phyloP scores from a whole-genome alignment of 495 filamentous ascomycete species.

The Delitschia confertaspora region DNA sequence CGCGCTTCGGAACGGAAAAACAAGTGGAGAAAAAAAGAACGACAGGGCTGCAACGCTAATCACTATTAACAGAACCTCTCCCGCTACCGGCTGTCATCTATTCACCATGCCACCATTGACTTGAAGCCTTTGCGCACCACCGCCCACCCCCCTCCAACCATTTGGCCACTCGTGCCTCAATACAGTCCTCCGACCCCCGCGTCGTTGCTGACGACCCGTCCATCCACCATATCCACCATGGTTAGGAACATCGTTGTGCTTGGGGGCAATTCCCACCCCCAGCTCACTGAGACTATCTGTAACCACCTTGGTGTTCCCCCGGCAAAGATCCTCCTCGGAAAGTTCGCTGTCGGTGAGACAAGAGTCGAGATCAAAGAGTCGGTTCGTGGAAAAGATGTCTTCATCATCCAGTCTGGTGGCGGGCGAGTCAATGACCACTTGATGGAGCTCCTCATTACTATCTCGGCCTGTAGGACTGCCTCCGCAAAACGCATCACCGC shows the following conservation, averaged over 20 bases:
- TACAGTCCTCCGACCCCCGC: background rate
- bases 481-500: constrained; percentile 85
- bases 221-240: constrained; percentile 48
- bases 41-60: no score
- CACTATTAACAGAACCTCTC: no score
- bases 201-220: background rate
- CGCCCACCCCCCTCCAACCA: no score
- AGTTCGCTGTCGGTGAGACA: constrained; percentile 91
- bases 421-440: constrained; percentile 93
- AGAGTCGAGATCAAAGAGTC: constrained; percentile 92
- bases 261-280: constrained; percentile 84
- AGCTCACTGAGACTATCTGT: constrained; percentile 77
- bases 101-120: no score
- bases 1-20: no score
- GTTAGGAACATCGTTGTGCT: constrained; percentile 94
- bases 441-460: constrained; percentile 93
- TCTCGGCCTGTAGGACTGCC: constrained; percentile 95
- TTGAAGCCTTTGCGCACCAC: no score
- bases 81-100: no score
- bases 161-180: background rate
- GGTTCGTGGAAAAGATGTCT: constrained; percentile 95
- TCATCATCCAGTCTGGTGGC: constrained; percentile 85
- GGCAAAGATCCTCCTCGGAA: constrained; percentile 71
- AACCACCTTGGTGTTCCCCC: constrained; percentile 74
- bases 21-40: no score